These are phyloP conservation scores for Sclerospora graminicola DNA, from an alignment of 352 stramenopile genomes.

Conservation along the genomic window DNA sequence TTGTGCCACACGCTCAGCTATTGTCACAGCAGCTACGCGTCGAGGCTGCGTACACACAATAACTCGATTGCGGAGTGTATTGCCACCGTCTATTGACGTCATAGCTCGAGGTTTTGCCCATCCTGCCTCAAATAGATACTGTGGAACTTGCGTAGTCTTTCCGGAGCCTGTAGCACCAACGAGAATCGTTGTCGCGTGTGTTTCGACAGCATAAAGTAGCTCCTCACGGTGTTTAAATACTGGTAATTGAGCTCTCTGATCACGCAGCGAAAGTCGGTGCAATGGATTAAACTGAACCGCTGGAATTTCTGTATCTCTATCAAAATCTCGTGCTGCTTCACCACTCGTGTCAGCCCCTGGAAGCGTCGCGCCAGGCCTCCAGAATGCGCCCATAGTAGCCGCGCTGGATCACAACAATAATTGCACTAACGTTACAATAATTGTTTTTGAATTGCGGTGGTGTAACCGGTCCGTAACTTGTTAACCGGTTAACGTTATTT, in stretches of 20 bases:
- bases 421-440: not conserved
- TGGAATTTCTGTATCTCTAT: slow-evolving; percentile 24
- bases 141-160: slow-evolving; percentile 90
- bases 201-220: slow-evolving; percentile 88
- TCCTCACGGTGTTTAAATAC: slow-evolving; percentile 84
- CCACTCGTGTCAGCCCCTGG: slow-evolving; percentile 17
- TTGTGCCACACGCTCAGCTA: slow-evolving; percentile 94
- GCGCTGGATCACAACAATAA: not conserved
- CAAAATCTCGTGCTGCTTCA: slow-evolving; percentile 24
- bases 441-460: not conserved
- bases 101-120: slow-evolving; percentile 39
- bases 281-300: slow-evolving; percentile 56
- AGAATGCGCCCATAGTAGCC: slow-evolving; percentile 42
- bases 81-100: not conserved
- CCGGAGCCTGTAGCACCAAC: slow-evolving; percentile 89
- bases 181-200: slow-evolving; percentile 81
- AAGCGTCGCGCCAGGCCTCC: slow-evolving; percentile 44
- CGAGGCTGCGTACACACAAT: slow-evolving; percentile 91
- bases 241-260: slow-evolving; percentile 63
- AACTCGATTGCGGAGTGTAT: slow-evolving; percentile 14
- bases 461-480: slow-evolving; percentile 1
- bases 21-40: slow-evolving; percentile 95
- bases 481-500: slow-evolving; percentile 16
- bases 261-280: slow-evolving; percentile 37
- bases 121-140: slow-evolving; percentile 87